Base-by-base conservation (phyloP, 140 eudicot genomes). In the Senecio squalidus region DNA sequence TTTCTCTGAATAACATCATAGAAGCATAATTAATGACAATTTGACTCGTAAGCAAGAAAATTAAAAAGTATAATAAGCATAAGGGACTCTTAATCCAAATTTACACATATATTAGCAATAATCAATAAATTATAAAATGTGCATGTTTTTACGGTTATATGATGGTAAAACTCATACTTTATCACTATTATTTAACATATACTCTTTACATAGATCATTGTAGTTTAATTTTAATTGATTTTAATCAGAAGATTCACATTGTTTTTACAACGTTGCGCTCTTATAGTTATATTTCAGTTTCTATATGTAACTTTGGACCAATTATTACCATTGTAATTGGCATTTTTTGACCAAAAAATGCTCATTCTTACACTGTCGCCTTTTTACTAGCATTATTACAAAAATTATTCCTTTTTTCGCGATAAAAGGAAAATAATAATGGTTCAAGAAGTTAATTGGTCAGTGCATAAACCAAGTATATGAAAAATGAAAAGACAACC, bases 1-100 rank as follows among this genome's bases (percentile, higher is more conserved):
- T 78, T 88, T 43, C 94, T 81, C 96, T 88, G 82, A 71, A 62
- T 62, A 5, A 59, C 33, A 36, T 9, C 13, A n/a, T 36, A n/a
- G n/a, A n/a, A 75, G n/a, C 60, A 26, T 44, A 38, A 53, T 2
- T 13, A 13, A 13, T 17, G 18, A 34, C 18, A 23, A 68, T 36
- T 4, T 13, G 14, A 34, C 22, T 13, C 28, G 15, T 30, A 47
- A 38, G 67, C 34, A 47, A 51, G 29, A 53, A 25, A 36, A 17
- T 10, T 15, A 20, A 15, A 39, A 18, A 20, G 30, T 22, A 16
- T 39, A 6, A 27, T 7, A 17, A 15, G 23, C 15, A 57, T 13
- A 23, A 36, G 22, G 7, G 16, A 59, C 38, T 60, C 27, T 16
- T 43, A 15, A 20, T 56, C 17, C 29, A 56, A 11, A 17, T 26